phyloP scores from a whole-genome alignment of 345 rosid genomes.

The Durio zibethinus region DNA sequence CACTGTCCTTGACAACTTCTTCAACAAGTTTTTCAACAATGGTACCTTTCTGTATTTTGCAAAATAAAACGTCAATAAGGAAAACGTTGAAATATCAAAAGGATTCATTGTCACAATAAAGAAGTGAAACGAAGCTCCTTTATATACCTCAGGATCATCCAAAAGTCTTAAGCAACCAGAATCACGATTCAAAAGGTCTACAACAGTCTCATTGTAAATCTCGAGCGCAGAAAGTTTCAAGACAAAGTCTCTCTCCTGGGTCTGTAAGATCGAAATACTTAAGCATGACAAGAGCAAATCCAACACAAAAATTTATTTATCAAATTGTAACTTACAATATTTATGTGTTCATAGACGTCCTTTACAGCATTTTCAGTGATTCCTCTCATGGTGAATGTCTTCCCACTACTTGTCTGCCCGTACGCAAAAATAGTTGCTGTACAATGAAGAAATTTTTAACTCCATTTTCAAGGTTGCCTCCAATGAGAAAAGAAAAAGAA shows the following conservation, averaged over 20 bases:
- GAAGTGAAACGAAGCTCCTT: not conserved
- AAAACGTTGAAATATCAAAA: conserved; percentile 1
- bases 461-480: not conserved
- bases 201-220: conserved; percentile 87
- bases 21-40: conserved; percentile 83
- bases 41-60: conserved; percentile 66
- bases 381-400: conserved; percentile 14
- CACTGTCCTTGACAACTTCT: conserved; percentile 66
- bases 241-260: conserved; percentile 13
- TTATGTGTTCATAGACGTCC: not conserved
- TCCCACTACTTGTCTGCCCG: conserved; percentile 14
- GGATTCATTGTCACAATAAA: conserved; percentile 10
- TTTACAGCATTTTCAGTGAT: conserved; percentile 4
- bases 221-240: conserved; percentile 70
- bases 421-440: conserved; percentile 11
- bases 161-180: conserved; percentile 82
- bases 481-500: not conserved
- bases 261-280: not conserved
- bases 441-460: not conserved
- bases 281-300: not conserved
- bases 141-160: conserved; percentile 93
- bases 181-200: conserved; percentile 77
- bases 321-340: conserved; percentile 4
- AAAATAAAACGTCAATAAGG: conserved; percentile 5
- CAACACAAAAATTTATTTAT: not conserved